Evolutionary conservation across 1,284 basidiomycete genomes (phyloP), one percentile per base, ranked within the genome.

Genomic region (Boletus mariae): DNA sequence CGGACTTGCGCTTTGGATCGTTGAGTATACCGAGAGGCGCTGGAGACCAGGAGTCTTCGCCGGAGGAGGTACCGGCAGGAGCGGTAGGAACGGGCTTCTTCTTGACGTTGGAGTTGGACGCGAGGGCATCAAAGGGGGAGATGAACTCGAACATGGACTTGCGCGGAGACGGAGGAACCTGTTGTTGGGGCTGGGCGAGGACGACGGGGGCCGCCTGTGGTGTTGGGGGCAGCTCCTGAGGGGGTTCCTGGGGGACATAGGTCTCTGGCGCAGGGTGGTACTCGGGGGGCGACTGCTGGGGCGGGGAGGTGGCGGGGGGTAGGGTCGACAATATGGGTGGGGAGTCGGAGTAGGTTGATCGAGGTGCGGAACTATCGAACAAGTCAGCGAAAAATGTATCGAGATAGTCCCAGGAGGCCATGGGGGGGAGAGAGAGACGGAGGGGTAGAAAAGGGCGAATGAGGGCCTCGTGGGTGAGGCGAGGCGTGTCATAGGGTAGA

Each of bases 111-210:
- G 77, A 62, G 15, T 75, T 67, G 6, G 79, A 73, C 28, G 72
- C 67, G 29, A 92, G 76, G 12, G 87, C 87, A 61, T 92, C 90
- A 60, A 92, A 91, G 4, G 90, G 85, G 51, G 88, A 90, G 52
- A 86, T 77, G 57, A 89, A 92, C 47, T 90, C 87, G 61, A 91
- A 92, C 79, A 90, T 82, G 51, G 86, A 85, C 69, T 86, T 85
- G 59, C 82, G 84, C 29, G 84, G 78, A 42, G 87, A 84, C 32
- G 85, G 81, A 0, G 87, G 83, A 10, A 78, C 73, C 43, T 77
- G 77, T 49, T 76, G 79, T 53, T 74, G 74, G 25, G 61, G 61
- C 48, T 62, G 62, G 40, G 69, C 20, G 20, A 20, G 20, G 20
- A 20, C 54, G 48, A 53, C 54, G 31, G 67, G 51, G 51, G 64